phyloP scores from a whole-genome alignment of 805 yeast species.

The Suhomyces sp. region DNA sequence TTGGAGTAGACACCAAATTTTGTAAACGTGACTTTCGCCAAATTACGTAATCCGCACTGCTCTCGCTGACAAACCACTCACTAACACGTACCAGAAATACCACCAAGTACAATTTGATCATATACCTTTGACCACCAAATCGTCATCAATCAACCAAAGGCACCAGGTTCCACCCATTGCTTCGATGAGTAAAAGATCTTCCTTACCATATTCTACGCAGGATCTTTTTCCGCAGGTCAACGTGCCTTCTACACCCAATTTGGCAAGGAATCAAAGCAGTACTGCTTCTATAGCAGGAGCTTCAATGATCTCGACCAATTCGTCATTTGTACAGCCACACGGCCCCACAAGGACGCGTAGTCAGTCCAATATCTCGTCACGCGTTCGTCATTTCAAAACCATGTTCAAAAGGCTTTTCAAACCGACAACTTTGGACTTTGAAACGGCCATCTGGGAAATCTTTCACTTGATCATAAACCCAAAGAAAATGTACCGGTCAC shows the following conservation, averaged over 20 bases:
- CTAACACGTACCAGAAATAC: no score
- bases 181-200: conserved; percentile 26
- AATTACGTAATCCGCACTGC: no score
- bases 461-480: conserved; percentile 72
- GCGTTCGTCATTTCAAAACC: background rate
- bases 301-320: conserved; percentile 1
- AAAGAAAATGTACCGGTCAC: conserved; percentile 74
- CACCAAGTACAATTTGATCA: no score
- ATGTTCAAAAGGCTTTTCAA: conserved; percentile 46
- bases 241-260: conserved; percentile 6
- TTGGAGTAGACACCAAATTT: no score
- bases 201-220: conserved; percentile 43
- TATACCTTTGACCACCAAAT: background rate
- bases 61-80: no score
- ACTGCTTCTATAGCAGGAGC: conserved; percentile 1
- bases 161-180: no score
- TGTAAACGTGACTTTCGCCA: no score
- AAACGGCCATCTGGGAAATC: conserved; percentile 92
- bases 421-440: conserved; percentile 85
- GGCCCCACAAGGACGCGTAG: no score
- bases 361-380: background rate
- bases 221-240: conserved; percentile 37
- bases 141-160: conserved; percentile 1
- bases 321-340: background rate
- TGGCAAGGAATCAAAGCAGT: conserved; percentile 1